Base-by-base conservation (phyloP, 2,329 filamentous ascomycete species). In the Fusarium armeniacum region DNA sequence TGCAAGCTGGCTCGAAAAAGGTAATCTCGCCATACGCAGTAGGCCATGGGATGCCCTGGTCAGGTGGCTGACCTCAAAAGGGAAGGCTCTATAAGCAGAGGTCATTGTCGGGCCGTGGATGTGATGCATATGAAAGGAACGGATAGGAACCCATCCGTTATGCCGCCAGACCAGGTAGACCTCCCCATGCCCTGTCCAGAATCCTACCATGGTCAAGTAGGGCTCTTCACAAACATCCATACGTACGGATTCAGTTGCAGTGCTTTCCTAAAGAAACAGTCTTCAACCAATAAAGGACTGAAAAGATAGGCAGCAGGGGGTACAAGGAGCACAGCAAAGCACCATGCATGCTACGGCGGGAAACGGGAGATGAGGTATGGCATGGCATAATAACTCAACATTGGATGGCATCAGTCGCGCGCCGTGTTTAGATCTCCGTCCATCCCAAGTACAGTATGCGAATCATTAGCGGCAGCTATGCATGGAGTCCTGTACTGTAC, bases 61-160 rank as follows among this genome's bases (percentile, higher is more conserved):
- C 71, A 75, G 65, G 69, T 75, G 72, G 69, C 61, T 67, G 71
- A 55, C 44, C 69, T 59, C 49, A 62, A 74, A 72, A 30, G 56
- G 72, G 72, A 73, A 73, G 66, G 69, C 70, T 52, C 59, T 62
- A 43, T 56, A 64, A 54, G 36, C 45, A 69, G 54, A 66, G 51
- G 60, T 68, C 62, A 70, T 69, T 62, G 62, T 72, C 63, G 60
- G 69, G 60, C 59, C 58, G 58, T 63, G 59, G 57, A 61, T 65
- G 62, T 63, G 50, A 58, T 69, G 64, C 63, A 71, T 59, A 65
- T 70, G 69, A 67, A 56, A 72, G 62, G 61, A 63, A 73, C 66
- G 67, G 66, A 53, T 58, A 55, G 58, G 67, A 58, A 64, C 65
- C 50, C 67, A 71, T 62, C 67, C 69, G 56, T 52, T 30, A 70